A percentile compares a stretch with the other conserved stretches of the same genome.
Conservation (phyloP, 1,284 basidiomycete species). For the Heliocybe sulcata region DNA sequence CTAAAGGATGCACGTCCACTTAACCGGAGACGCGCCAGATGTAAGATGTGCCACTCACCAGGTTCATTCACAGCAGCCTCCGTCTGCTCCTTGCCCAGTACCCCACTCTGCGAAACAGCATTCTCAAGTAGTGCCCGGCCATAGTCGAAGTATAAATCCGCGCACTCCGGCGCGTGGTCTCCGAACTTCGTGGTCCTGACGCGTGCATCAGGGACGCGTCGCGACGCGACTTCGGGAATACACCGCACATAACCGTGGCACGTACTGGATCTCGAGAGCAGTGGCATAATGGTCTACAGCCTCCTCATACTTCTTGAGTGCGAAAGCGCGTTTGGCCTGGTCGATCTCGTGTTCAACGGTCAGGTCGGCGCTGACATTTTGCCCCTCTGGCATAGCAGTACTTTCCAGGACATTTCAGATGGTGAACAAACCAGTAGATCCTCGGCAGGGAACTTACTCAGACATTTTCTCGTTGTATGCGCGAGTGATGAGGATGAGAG, state of each 20-base stretch:
- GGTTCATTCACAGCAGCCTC: constrained; percentile 46
- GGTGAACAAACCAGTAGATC: too few species aligned
- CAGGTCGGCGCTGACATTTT: constrained; percentile 8
- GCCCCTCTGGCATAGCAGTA: too few species aligned
- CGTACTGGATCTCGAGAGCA: constrained; percentile 77
- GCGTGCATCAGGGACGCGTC: neutral
- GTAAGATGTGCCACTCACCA: neutral
- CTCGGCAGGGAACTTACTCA: neutral
- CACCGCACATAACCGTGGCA: constrained; percentile 11
- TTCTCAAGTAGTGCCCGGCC: constrained; percentile 86
- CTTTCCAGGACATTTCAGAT: too few species aligned
- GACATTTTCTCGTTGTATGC: neutral
- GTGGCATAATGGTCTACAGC: constrained; percentile 80
- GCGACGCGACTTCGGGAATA: constrained; percentile 1
- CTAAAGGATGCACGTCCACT: neutral
- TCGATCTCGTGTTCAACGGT: constrained; percentile 55
- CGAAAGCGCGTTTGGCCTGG: constrained; percentile 80
- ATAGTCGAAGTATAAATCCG: constrained; percentile 80
- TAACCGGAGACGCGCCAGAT: too few species aligned
- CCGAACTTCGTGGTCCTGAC: constrained; percentile 62
- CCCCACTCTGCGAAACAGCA: constrained; percentile 72
- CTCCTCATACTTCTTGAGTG: constrained; percentile 81
- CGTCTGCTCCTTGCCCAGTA: constrained; percentile 78
- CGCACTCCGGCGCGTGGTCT: constrained; percentile 71
- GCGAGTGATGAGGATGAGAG: neutral